Percentiles rank a stretch among this genome's conserved stretches.
phyloP scores from a whole-genome alignment of 1,139 yeast genomes.

The Sugiyamaella novakii region DNA sequence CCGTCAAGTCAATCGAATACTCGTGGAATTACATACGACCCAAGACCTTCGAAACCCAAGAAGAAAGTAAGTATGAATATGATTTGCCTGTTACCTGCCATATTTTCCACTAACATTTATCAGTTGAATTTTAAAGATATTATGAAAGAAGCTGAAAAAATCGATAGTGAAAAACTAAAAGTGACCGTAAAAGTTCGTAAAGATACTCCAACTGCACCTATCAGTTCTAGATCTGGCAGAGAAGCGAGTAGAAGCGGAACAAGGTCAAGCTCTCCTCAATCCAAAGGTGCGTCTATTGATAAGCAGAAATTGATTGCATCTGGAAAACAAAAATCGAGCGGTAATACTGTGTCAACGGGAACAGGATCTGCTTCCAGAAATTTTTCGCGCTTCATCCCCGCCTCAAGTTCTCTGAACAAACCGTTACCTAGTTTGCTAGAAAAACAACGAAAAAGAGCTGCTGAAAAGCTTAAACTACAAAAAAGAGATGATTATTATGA shows the following conservation, averaged over 20 bases:
- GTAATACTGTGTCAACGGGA: constrained; percentile 5
- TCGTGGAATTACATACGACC: neutral
- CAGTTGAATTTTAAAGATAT: constrained; percentile 43
- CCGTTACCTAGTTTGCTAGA: constrained; percentile 28
- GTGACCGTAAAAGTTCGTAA: constrained; percentile 39
- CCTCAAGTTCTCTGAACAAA: neutral
- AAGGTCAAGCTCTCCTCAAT: constrained; percentile 14
- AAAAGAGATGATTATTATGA: constrained; percentile 27
- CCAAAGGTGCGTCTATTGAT: neutral
- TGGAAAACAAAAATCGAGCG: constrained; percentile 3
- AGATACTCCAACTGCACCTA: constrained; percentile 11
- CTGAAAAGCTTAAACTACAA: constrained; percentile 1
- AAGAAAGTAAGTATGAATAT: constrained; percentile 22
- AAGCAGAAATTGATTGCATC: neutral
- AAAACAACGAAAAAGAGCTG: constrained; percentile 12
- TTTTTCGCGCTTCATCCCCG: neutral
- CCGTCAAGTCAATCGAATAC: constrained; percentile 2
- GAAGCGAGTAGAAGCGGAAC: constrained; percentile 6
- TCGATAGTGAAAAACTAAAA: constrained; percentile 42
- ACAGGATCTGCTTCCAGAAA: constrained; percentile 20
- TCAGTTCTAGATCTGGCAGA: constrained; percentile 3
- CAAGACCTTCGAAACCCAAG: constrained; percentile 19
- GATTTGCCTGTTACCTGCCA: no score
- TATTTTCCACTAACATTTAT: constrained; percentile 26
- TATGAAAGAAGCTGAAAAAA: constrained; percentile 43